Conservation (phyloP, 1,139 yeast species). For the Diutina siamensis region DNA sequence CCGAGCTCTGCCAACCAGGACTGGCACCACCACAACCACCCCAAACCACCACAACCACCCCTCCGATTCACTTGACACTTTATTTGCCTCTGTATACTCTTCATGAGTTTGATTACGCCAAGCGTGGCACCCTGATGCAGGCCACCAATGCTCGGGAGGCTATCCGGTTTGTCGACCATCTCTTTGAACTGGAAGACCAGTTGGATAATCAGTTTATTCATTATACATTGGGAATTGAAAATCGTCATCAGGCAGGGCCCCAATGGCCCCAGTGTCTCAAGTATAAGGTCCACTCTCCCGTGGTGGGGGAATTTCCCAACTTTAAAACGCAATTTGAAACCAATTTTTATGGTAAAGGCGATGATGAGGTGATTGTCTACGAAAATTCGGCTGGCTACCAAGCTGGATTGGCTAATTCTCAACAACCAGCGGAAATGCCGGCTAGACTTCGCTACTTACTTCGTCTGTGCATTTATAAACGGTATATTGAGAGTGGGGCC, state of each 20-base stretch:
- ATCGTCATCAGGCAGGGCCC: constrained; percentile 34
- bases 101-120: constrained; percentile 43
- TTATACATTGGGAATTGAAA: constrained; percentile 20
- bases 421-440: constrained; percentile 36
- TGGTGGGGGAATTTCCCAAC: constrained; percentile 35
- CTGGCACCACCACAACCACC: background rate
- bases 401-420: constrained; percentile 19
- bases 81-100: constrained; percentile 44
- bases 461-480: constrained; percentile 39
- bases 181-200: constrained; percentile 15
- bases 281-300: constrained; percentile 35
- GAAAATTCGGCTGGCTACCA: constrained; percentile 22
- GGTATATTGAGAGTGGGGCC: constrained; percentile 18
- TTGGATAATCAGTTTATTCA: constrained; percentile 9
- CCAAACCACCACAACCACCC: too few relatives aligned
- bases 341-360: constrained; percentile 8
- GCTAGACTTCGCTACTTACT: constrained; percentile 35
- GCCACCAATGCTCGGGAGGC: constrained; percentile 51
- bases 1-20: background rate
- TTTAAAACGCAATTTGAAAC: constrained; percentile 27
- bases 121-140: constrained; percentile 41
- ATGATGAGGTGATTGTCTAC: constrained; percentile 19
- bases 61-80: constrained; percentile 17
- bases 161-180: constrained; percentile 38
- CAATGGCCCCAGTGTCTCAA: constrained; percentile 37